A percentile compares a stretch with the other conserved stretches of the same genome.
Evolutionary conservation across 805 yeast species (phyloP).

Genomic region (Candida maltosa): DNA sequence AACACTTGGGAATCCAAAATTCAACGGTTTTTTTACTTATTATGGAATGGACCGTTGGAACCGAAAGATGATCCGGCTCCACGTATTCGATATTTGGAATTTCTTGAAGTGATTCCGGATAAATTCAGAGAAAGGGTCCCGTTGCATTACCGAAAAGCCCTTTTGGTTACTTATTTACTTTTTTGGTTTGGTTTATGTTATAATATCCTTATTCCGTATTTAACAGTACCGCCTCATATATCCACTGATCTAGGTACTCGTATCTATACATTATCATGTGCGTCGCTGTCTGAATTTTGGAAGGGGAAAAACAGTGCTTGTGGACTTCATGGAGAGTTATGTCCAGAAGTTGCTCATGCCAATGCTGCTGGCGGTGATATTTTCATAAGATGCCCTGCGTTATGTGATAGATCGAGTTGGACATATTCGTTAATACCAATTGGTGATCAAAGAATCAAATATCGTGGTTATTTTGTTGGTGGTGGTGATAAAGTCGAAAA

Average conservation of each 20-base stretch:
- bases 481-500: conserved; percentile 49
- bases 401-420: conserved; percentile 78
- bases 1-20: not conserved
- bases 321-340: conserved; percentile 66
- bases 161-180: conserved; percentile 36
- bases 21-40: conserved; percentile 19
- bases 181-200: conserved; percentile 45
- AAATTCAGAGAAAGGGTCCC: conserved; percentile 28
- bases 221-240: conserved; percentile 37
- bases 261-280: conserved; percentile 49
- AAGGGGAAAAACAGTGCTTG: conserved; percentile 71
- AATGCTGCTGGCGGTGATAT: conserved; percentile 46
- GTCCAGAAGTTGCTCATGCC: conserved; percentile 35
- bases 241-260: conserved; percentile 16
- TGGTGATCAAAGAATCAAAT: conserved; percentile 65
- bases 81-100: conserved; percentile 17
- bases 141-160: conserved; percentile 18
- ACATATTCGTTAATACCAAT: conserved; percentile 72
- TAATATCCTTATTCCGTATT: conserved; percentile 42
- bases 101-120: conserved; percentile 41
- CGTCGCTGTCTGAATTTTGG: conserved; percentile 55
- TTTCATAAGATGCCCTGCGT: conserved; percentile 77
- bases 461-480: conserved; percentile 72
- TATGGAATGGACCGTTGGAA: conserved; percentile 57
- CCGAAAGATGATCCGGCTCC: conserved; percentile 49